These are phyloP conservation scores for Oryza glaberrima DNA, from an alignment of 176 grass and related monocot species.

Conservation along the genomic window DNA sequence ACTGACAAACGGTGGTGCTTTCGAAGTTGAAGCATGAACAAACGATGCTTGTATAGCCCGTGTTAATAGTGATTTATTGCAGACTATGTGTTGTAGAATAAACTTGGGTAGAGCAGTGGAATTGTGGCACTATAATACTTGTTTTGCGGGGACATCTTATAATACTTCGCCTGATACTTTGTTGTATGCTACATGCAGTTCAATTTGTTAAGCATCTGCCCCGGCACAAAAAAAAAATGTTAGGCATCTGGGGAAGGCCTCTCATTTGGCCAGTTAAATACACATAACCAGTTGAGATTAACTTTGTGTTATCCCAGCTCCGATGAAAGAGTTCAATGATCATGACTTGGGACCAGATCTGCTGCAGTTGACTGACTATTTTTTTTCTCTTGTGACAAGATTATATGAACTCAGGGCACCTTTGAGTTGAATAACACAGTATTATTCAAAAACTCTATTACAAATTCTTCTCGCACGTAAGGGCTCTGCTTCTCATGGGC, in stretches of 20 bases:
- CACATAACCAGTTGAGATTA: constrained; percentile 52
- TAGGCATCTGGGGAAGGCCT: constrained; percentile 62
- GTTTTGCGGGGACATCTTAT: neutral
- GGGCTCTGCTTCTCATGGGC: constrained; percentile 19
- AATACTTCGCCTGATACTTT: constrained; percentile 12
- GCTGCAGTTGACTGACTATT: too few species aligned
- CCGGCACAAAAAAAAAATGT: too few species aligned
- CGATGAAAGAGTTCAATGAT: constrained; percentile 52
- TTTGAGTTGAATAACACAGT: constrained; percentile 71
- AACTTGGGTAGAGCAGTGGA: neutral
- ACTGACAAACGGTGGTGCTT: neutral
- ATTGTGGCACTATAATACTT: neutral
- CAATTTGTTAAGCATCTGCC: constrained; percentile 69
- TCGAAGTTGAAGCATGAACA: neutral
- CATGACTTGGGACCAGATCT: constrained; percentile 82
- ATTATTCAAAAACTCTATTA: constrained; percentile 38
- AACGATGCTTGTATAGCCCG: neutral
- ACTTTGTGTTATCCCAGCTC: constrained; percentile 76
- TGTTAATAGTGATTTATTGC: constrained; percentile 1
- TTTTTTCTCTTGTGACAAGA: constrained; percentile 89
- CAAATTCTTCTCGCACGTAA: constrained; percentile 56
- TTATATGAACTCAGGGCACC: constrained; percentile 66
- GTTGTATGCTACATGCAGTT: constrained; percentile 50
- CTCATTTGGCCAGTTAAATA: constrained; percentile 65
- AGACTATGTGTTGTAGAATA: neutral